Evolutionary conservation across 441 rosid species (phyloP), one percentile per base, ranked within the genome.

Genomic region (Bocquillonia castaneifolia): DNA sequence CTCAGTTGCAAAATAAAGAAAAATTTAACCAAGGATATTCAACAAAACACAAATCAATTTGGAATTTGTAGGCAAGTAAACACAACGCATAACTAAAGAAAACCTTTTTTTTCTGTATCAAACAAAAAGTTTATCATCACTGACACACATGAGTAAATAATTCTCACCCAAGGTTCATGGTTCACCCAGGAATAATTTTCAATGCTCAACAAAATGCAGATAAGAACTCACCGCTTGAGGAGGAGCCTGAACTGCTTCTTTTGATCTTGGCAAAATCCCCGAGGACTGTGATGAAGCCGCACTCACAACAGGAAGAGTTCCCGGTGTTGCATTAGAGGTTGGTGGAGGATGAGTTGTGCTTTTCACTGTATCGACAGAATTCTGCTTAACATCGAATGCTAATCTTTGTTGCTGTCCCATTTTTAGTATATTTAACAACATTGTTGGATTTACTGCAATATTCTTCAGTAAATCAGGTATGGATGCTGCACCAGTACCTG

Each of bases 401-500:
- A 80, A 71, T 68, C 71, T 81, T 76, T 90, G 90, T 64, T 81
- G 89, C 63, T 86, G 90, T 47, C 92, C 88, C 86, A 86, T 80
- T 84, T 89, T 87, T 55, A 94, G 84, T 64, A 90, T 36, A 75
- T 82, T 87, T 56, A 86, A 36, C 76, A 94, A 66, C 87, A 85
- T 78, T 58, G 88, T 74, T 14, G 99, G 98, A 82, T 90, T 86
- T 47, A 76, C 90, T 18, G 80, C 88, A 57, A 93, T 83, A 73
- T 84, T 86, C 70, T 90, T 85, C 78, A 87, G 73, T 26, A 90
- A 67, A 58, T 83, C 80, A 64, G 91, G 87, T 40, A 87, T 67
- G 1, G 88, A 81, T 51, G 83, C 39, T 23, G 70, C 23, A 63
- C 48, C 47, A 44, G 62, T 51, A 51, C 75, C 71, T 1, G 59